A percentile compares a stretch with the other conserved stretches of the same genome.
These are phyloP conservation scores for Pyrenophora teres DNA, from an alignment of 2,329 filamentous ascomycete species.

Conservation along the genomic window DNA sequence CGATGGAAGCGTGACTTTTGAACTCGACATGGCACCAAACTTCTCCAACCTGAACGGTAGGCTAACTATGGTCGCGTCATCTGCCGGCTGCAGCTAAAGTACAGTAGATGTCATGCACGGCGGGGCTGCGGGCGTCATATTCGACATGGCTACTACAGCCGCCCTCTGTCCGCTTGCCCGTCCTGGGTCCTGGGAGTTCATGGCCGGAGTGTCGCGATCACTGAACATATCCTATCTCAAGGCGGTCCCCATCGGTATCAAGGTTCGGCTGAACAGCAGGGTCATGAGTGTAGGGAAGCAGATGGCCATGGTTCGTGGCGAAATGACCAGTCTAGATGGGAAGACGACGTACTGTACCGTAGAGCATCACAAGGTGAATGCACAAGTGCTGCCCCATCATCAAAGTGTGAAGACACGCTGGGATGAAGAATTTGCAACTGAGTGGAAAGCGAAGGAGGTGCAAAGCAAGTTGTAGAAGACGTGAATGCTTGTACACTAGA, in stretches of 20 bases:
- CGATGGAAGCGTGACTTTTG: slow-evolving; percentile 43
- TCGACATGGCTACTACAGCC: slow-evolving; percentile 53
- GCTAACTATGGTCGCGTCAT: not conserved
- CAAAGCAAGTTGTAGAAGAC: slow-evolving; percentile 28
- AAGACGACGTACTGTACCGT: slow-evolving; percentile 55
- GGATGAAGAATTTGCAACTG: slow-evolving; percentile 51
- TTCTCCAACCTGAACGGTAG: slow-evolving; percentile 50
- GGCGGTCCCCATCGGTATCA: slow-evolving; percentile 54
- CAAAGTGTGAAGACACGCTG: slow-evolving; percentile 47
- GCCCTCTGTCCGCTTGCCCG: slow-evolving; percentile 56
- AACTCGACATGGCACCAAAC: slow-evolving; percentile 41
- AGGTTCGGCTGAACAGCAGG: slow-evolving; percentile 50
- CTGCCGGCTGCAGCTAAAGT: slow-evolving; percentile 4
- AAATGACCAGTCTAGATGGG: slow-evolving; percentile 57
- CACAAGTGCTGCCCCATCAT: slow-evolving; percentile 50
- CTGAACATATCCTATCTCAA: slow-evolving; percentile 59
- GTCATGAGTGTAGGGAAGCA: slow-evolving; percentile 56
- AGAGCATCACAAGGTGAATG: slow-evolving; percentile 59
- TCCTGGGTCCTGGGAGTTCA: slow-evolving; percentile 58
- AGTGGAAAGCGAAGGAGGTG: slow-evolving; percentile 23
- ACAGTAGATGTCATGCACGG: slow-evolving; percentile 49
- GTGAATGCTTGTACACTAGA: slow-evolving; percentile 16
- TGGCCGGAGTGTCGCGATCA: slow-evolving; percentile 57
- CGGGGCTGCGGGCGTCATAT: slow-evolving; percentile 48
- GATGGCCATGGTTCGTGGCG: slow-evolving; percentile 58